Evolutionary conservation across 176 grass and related monocot genomes (phyloP).

Genomic region (Juncus inflexus): DNA sequence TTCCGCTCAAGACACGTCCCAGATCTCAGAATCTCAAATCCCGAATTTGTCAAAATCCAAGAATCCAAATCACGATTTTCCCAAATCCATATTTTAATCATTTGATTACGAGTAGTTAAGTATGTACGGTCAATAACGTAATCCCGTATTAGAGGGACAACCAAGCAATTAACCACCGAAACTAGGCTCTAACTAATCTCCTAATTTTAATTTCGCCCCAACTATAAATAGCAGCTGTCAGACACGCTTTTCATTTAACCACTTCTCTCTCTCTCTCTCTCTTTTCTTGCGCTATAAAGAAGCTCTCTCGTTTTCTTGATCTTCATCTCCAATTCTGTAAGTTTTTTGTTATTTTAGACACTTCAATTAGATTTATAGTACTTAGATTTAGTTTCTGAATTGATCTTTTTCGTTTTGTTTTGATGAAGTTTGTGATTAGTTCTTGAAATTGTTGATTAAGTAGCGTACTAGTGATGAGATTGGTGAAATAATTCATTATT

Average conservation of each 20-base stretch:
- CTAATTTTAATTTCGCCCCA: not conserved
- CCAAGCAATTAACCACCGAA: too few relatives aligned
- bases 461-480: not conserved
- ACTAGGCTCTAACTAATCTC: too few relatives aligned
- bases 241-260: not conserved
- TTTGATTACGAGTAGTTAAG: too few relatives aligned
- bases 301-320: not conserved
- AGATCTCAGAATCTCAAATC: too few relatives aligned
- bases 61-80: too few relatives aligned
- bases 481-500: not conserved
- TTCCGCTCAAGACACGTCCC: too few relatives aligned
- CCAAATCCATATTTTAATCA: too few relatives aligned
- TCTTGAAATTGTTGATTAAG: not conserved
- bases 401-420: not conserved
- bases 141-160: too few relatives aligned
- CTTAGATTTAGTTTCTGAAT: not conserved
- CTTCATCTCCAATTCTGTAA: conserved; percentile 6
- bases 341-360: not conserved
- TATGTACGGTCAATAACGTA: too few relatives aligned
- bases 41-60: too few relatives aligned
- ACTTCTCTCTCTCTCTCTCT: not conserved
- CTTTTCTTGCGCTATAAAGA: not conserved
- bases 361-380: conserved; percentile 1
- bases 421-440: conserved; percentile 2
- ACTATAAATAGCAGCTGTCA: not conserved